Percentiles rank a stretch among this genome's conserved stretches.
phyloP scores from a whole-genome alignment of 306 rosid genomes.

The Mimosa pudica region DNA sequence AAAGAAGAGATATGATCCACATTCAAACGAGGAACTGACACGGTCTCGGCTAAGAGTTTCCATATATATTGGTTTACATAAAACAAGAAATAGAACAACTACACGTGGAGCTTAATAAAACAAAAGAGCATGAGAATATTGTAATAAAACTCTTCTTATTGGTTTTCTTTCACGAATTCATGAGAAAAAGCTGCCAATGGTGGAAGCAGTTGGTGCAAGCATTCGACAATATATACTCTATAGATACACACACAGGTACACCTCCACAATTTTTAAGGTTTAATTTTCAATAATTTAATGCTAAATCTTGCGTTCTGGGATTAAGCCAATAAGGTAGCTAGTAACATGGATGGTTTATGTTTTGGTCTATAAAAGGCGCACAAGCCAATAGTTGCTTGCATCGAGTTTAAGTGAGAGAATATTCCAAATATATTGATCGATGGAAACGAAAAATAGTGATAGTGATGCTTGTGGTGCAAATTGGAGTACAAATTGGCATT shows the following conservation, averaged over 20 bases:
- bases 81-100: conserved; percentile 30
- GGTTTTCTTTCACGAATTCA: conserved; percentile 12
- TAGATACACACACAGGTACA: not conserved
- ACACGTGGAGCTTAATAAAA: conserved; percentile 30
- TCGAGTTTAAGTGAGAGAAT: not conserved
- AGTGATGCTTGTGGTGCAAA: not conserved
- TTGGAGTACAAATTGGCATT: too few relatives aligned
- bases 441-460: conserved; percentile 3
- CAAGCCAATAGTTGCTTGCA: not conserved
- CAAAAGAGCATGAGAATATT: conserved; percentile 21
- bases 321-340: not conserved
- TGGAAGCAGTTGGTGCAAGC: conserved; percentile 19
- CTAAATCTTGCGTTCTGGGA: not conserved
- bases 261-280: not conserved
- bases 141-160: not conserved
- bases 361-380: not conserved
- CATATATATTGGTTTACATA: conserved; percentile 12
- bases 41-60: not conserved
- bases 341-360: not conserved
- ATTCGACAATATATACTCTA: conserved; percentile 3
- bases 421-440: not conserved
- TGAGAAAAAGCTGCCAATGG: conserved; percentile 23
- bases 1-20: not conserved
- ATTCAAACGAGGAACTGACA: conserved; percentile 37
- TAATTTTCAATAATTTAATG: not conserved